Percentiles rank a stretch among this genome's conserved stretches.
Evolutionary conservation across 2,329 filamentous ascomycete species (phyloP).

Genomic region (Sporothrix sp.): DNA sequence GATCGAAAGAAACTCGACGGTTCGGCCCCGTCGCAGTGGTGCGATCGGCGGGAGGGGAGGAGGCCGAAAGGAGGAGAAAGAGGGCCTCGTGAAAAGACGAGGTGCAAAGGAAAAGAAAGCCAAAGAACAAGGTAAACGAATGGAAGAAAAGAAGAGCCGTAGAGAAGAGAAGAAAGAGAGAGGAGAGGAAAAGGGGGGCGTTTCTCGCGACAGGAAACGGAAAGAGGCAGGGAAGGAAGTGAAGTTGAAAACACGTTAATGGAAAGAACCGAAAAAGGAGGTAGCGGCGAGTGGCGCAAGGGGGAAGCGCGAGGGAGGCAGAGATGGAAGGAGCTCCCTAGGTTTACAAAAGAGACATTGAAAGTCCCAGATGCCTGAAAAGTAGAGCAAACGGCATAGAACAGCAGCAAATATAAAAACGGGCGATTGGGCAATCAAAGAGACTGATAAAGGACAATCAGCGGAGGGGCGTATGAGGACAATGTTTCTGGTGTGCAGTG

Average conservation of each 20-base stretch:
- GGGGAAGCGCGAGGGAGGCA: constrained; percentile 6
- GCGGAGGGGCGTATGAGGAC: not conserved
- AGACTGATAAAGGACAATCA: not conserved
- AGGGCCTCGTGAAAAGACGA: not conserved
- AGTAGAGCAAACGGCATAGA: not conserved
- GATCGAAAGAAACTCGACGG: not conserved
- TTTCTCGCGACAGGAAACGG: constrained; percentile 10
- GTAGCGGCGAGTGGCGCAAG: constrained; percentile 11
- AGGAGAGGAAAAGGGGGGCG: not conserved
- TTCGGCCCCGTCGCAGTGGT: not conserved
- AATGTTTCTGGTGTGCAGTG: not conserved
- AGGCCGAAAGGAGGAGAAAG: not conserved
- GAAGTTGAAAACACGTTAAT: constrained; percentile 14
- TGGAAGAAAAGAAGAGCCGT: constrained; percentile 7
- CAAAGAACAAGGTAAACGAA: not conserved
- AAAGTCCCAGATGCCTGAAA: too few relatives aligned
- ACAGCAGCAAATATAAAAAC: not conserved
- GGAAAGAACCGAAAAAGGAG: constrained; percentile 14
- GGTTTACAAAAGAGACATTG: constrained; percentile 2
- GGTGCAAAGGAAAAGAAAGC: constrained; percentile 1
- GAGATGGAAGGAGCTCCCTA: constrained; percentile 10
- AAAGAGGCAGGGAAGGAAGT: not conserved
- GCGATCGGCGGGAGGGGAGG: constrained; percentile 2
- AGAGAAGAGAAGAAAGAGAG: not conserved
- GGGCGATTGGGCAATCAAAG: too few relatives aligned